Conservation (phyloP, 31 red algal genomes). For the Odonthalia washingtoniensis region DNA sequence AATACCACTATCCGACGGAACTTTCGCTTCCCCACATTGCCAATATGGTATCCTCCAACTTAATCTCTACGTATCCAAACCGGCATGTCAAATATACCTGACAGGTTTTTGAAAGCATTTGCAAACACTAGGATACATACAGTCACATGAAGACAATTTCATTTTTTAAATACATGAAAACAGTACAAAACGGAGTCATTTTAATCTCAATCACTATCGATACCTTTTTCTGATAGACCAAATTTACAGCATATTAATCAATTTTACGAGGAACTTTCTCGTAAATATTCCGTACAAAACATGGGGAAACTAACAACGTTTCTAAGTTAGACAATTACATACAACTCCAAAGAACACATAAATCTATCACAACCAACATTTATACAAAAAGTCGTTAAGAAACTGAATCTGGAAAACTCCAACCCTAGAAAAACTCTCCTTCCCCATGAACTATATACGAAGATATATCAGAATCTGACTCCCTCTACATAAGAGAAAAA, state of each 20-base stretch:
- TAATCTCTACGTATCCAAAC: slow-evolving; percentile 18
- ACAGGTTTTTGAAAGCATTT: neutral
- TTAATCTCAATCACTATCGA: slow-evolving; percentile 21
- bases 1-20: slow-evolving; percentile 28
- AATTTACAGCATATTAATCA: neutral
- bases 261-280: neutral
- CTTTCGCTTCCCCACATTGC: neutral
- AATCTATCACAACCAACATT: slow-evolving; percentile 26
- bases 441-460: neutral
- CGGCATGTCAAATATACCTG: neutral
- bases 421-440: neutral
- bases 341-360: neutral
- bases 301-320: neutral
- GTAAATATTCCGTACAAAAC: neutral
- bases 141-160: neutral
- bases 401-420: neutral
- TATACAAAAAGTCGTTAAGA: neutral
- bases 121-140: neutral
- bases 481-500: neutral
- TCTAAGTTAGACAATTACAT: neutral
- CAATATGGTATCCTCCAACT: neutral
- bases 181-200: neutral
- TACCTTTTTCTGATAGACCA: neutral
- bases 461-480: neutral
- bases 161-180: slow-evolving; percentile 10